Evolutionary conservation across 1,284 basidiomycete genomes (phyloP).

Genomic region (Rhodotorula glutinis): DNA sequence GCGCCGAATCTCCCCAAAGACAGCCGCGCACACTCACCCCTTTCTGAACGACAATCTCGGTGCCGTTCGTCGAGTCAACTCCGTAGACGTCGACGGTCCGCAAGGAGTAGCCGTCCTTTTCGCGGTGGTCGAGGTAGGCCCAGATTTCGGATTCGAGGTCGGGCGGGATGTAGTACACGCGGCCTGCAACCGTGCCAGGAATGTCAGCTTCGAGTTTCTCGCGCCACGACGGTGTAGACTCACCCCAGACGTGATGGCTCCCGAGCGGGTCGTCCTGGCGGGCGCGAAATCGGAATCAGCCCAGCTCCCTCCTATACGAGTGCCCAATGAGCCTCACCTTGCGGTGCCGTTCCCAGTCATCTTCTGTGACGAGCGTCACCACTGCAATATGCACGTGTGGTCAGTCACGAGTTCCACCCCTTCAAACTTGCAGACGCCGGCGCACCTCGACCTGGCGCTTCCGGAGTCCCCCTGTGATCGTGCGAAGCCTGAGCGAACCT

Average conservation of each 20-base stretch:
- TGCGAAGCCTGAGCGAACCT: conserved; percentile 82
- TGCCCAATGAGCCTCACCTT: no score
- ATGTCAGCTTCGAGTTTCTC: background rate
- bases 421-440: no score
- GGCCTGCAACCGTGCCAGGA: conserved; percentile 27
- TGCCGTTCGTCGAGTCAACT: conserved; percentile 52
- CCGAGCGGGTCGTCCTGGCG: conserved; percentile 31
- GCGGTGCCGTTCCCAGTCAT: conserved; percentile 33
- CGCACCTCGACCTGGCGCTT: conserved; percentile 34
- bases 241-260: conserved; percentile 38
- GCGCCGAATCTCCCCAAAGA: background rate
- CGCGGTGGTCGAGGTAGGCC: conserved; percentile 37
- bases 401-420: background rate
- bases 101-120: conserved; percentile 70
- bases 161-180: conserved; percentile 29
- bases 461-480: conserved; percentile 58
- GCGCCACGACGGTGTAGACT: background rate
- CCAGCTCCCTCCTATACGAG: no score
- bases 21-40: conserved; percentile 50
- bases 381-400: conserved; percentile 6
- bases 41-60: conserved; percentile 58
- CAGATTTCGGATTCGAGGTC: conserved; percentile 21
- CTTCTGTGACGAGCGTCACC: conserved; percentile 25
- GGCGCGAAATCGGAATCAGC: background rate
- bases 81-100: conserved; percentile 63